Evolutionary conservation across 495 filamentous ascomycete genomes (phyloP).

Genomic region (Penicillium maclennaniae): DNA sequence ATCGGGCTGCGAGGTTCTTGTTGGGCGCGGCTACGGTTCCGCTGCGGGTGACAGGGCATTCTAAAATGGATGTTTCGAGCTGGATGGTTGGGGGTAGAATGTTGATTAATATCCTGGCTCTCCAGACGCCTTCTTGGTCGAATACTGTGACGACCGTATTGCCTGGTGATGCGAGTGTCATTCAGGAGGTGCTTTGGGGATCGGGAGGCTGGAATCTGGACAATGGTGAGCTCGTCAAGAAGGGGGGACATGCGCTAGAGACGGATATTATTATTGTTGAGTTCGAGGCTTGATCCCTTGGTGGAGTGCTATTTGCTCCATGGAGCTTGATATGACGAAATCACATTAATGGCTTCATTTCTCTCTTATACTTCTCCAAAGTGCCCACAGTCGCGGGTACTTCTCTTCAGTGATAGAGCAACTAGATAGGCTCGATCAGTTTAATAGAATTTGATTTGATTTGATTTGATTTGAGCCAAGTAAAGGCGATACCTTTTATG

Average conservation of each 20-base stretch:
- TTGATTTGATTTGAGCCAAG: too few relatives aligned
- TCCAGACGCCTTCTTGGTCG: slow-evolving; percentile 13
- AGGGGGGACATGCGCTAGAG: slow-evolving; percentile 9
- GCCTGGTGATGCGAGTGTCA: not conserved
- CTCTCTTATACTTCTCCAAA: too few relatives aligned
- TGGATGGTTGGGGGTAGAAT: slow-evolving; percentile 14
- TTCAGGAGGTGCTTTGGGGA: slow-evolving; percentile 12
- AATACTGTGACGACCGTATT: slow-evolving; percentile 6
- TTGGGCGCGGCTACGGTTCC: slow-evolving; percentile 14
- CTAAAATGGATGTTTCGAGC: slow-evolving; percentile 15
- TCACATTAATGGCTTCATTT: too few relatives aligned
- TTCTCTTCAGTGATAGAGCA: too few relatives aligned
- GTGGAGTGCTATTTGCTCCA: too few relatives aligned
- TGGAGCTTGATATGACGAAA: too few relatives aligned
- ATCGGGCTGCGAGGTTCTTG: slow-evolving; percentile 12
- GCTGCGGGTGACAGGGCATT: slow-evolving; percentile 5
- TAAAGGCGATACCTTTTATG: too few relatives aligned
- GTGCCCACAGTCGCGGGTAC: too few relatives aligned
- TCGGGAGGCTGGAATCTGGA: slow-evolving; percentile 9
- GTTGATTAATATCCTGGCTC: slow-evolving; percentile 16
- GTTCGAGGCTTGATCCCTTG: slow-evolving; percentile 1
- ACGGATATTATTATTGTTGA: slow-evolving; percentile 16
- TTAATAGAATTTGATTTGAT: too few relatives aligned
- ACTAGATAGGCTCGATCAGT: too few relatives aligned
- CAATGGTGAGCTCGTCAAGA: slow-evolving; percentile 6